These are phyloP conservation scores for Domatiomyces catenatus DNA, from an alignment of 2,329 filamentous ascomycete species.

Conservation along the genomic window DNA sequence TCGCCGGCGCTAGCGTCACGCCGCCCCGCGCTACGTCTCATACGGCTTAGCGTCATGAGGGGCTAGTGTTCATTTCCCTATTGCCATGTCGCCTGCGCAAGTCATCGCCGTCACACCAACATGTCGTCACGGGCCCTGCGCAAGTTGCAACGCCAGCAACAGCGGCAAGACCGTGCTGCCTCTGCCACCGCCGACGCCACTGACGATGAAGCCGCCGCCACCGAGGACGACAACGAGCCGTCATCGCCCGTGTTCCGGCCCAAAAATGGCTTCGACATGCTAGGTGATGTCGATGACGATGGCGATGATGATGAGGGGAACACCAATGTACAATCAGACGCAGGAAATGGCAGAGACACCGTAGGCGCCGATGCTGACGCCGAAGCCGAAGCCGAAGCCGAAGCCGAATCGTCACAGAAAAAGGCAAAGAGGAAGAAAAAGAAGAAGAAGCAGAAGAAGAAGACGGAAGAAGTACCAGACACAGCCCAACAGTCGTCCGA, in stretches of 20 bases:
- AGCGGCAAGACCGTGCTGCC: constrained; percentile 27
- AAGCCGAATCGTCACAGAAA: constrained; percentile 18
- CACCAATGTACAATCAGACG: constrained; percentile 19
- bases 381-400: constrained; percentile 6
- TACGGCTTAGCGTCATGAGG: too few relatives aligned
- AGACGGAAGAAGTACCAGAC: constrained; percentile 34
- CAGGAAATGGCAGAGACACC: constrained; percentile 12
- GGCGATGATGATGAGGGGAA: constrained; percentile 23
- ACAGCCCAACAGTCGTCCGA: constrained; percentile 23
- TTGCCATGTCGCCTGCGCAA: background rate
- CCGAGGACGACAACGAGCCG: constrained; percentile 27
- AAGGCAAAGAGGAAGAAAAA: constrained; percentile 44
- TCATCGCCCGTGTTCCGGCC: constrained; percentile 7
- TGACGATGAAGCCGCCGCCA: constrained; percentile 24
- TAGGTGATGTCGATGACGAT: constrained; percentile 32
- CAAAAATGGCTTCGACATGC: constrained; percentile 37
- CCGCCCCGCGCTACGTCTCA: background rate
- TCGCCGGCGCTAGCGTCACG: background rate
- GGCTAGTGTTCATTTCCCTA: background rate
- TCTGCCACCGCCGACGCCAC: constrained; percentile 21
- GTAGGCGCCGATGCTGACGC: constrained; percentile 8
- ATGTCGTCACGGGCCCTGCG: constrained; percentile 55
- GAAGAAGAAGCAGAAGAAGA: constrained; percentile 48
- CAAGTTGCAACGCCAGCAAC: constrained; percentile 47
- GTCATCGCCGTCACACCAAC: background rate